Percentiles rank a stretch among this genome's conserved stretches.
These are phyloP conservation scores for Globisporangium echinulatum DNA, from an alignment of 352 stramenopile genomes.

Conservation along the genomic window DNA sequence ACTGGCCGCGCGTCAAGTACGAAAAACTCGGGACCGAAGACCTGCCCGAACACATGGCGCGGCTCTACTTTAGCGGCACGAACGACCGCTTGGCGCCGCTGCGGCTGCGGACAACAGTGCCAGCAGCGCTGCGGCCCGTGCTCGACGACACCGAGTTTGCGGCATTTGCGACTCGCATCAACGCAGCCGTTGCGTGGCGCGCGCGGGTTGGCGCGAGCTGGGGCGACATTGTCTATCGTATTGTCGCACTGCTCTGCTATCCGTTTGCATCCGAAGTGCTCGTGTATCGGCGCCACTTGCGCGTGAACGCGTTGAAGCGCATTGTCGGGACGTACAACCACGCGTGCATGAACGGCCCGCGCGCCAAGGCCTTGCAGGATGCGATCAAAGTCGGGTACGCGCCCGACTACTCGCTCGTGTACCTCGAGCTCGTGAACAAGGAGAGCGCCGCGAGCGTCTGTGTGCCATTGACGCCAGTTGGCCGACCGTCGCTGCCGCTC, in stretches of 20 bases:
- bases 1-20: conserved; percentile 71
- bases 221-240: conserved; percentile 49
- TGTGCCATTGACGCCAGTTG: conserved; percentile 64
- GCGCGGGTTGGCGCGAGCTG: conserved; percentile 38
- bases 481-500: conserved; percentile 61
- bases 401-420: conserved; percentile 74
- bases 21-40: conserved; percentile 77
- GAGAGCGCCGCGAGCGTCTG: conserved; percentile 66
- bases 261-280: conserved; percentile 62
- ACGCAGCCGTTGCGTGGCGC: conserved; percentile 50
- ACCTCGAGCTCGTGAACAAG: conserved; percentile 72
- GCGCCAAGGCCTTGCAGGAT: conserved; percentile 60
- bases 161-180: conserved; percentile 57
- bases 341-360: conserved; percentile 72
- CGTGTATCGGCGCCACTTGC: conserved; percentile 61
- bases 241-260: conserved; percentile 63
- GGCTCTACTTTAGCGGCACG: conserved; percentile 61
- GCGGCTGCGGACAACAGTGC: conserved; percentile 52
- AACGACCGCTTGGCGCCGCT: conserved; percentile 62
- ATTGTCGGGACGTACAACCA: conserved; percentile 76
- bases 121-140: conserved; percentile 47
- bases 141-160: conserved; percentile 66
- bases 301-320: conserved; percentile 71
- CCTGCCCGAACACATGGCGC: conserved; percentile 73
- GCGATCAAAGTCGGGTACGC: conserved; percentile 76